Evolutionary conservation across 768 basidiomycete genomes (phyloP).

Genomic region (Tylopilus rubrobrunneus): DNA sequence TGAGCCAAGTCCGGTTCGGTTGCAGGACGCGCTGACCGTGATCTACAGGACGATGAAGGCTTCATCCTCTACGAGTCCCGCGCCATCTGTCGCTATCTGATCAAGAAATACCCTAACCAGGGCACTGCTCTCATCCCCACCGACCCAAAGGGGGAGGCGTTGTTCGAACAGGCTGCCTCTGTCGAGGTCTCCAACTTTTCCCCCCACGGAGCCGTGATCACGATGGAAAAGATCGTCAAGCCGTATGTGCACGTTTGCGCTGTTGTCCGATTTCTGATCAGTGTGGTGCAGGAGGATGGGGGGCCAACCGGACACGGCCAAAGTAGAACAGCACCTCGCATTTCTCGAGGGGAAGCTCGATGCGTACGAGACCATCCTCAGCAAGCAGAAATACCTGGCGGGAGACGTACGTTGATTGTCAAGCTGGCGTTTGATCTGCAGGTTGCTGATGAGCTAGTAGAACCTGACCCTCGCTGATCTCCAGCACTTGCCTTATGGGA

Average conservation of each 20-base stretch:
- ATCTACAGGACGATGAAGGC: conserved; percentile 35
- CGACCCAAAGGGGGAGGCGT: conserved; percentile 31
- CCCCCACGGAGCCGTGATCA: conserved; percentile 34
- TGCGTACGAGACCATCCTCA: conserved; percentile 50
- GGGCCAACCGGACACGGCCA: conserved; percentile 20
- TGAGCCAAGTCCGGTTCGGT: not conserved
- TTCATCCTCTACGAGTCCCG: conserved; percentile 61
- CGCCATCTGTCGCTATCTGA: conserved; percentile 59
- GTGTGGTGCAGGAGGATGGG: conserved; percentile 13
- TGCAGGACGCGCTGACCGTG: too few species aligned
- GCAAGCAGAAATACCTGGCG: conserved; percentile 52
- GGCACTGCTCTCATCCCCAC: conserved; percentile 50
- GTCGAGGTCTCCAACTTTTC: conserved; percentile 55
- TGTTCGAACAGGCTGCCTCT: conserved; percentile 35
- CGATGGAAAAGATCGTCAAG: conserved; percentile 51
- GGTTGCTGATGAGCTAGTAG: conserved; percentile 19
- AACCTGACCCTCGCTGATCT: conserved; percentile 55
- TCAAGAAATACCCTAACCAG: conserved; percentile 47
- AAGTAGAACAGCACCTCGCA: conserved; percentile 8
- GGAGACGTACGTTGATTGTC: conserved; percentile 42
- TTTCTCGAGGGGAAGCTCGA: conserved; percentile 38
- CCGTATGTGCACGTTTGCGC: conserved; percentile 30
- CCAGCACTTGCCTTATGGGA: conserved; percentile 50
- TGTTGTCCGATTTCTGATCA: not conserved
- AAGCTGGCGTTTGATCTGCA: not conserved